Conservation (phyloP, 345 rosid species). For the Aegle marmelos region DNA sequence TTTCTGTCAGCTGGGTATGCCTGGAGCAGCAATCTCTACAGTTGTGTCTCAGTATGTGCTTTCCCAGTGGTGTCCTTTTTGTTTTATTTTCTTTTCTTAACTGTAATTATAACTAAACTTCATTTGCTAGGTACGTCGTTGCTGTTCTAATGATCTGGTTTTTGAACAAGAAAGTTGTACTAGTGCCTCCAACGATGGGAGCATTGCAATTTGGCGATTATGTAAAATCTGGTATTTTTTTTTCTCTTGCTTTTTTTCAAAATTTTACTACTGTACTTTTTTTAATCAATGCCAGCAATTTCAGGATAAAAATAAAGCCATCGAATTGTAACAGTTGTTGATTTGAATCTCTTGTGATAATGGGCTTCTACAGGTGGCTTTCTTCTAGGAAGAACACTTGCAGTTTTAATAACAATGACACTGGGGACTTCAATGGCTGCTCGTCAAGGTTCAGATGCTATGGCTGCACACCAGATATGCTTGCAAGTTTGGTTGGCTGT, state of each 20-base stretch:
- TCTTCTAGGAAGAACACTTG: conserved; percentile 87
- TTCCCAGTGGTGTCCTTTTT: conserved; percentile 4
- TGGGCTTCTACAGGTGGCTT: conserved; percentile 65
- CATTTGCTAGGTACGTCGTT: conserved; percentile 61
- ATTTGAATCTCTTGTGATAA: not conserved
- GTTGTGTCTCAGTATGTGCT: conserved; percentile 82
- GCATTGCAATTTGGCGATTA: conserved; percentile 76
- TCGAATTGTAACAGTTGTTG: not conserved
- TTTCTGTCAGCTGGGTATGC: conserved; percentile 69
- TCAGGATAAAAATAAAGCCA: not conserved
- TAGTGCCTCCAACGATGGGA: conserved; percentile 79
- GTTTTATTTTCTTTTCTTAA: conserved; percentile 4
- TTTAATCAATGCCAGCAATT: not conserved
- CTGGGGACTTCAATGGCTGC: conserved; percentile 94
- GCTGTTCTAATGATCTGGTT: conserved; percentile 60
- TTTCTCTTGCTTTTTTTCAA: not conserved
- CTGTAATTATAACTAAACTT: not conserved
- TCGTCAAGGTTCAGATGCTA: conserved; percentile 78
- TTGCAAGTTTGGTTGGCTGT: conserved; percentile 98
- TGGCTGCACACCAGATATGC: conserved; percentile 99
- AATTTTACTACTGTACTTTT: not conserved
- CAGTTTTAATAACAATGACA: conserved; percentile 78
- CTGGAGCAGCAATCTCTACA: conserved; percentile 89
- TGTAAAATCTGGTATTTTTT: conserved; percentile 80
- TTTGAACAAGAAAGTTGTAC: conserved; percentile 70